phyloP scores from a whole-genome alignment of 345 rosid species.

The Eucalyptus cloeziana region DNA sequence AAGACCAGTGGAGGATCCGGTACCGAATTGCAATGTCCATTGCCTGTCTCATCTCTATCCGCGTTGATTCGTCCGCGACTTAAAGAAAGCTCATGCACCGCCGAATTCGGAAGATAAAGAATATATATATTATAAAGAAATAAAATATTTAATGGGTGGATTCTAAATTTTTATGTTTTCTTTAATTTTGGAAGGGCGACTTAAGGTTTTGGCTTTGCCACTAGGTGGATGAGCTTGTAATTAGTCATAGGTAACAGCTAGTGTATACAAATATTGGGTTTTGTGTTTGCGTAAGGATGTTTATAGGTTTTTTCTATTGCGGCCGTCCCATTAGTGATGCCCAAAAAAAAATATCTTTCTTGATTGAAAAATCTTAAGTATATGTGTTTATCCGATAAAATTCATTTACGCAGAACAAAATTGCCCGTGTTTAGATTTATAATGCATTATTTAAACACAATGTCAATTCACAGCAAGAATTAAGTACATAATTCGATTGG shows the following conservation, averaged over 20 bases:
- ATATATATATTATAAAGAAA: not conserved
- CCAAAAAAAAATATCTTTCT: not conserved
- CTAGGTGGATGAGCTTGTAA: not conserved
- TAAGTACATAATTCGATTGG: not conserved
- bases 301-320: not conserved
- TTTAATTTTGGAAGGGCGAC: not conserved
- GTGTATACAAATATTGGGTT: not conserved
- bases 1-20: not conserved
- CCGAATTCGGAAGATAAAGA: not conserved
- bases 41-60: not conserved
- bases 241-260: not conserved
- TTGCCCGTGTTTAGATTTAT: not conserved
- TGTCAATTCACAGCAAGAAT: not conserved
- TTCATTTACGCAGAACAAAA: too few species aligned
- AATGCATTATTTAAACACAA: not conserved
- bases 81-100: not conserved
- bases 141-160: not conserved
- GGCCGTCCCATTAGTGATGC: not conserved
- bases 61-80: not conserved
- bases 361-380: not conserved
- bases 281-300: not conserved
- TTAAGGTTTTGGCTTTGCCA: not conserved
- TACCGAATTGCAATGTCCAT: not conserved
- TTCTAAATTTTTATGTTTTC: not conserved
- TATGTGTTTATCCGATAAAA: rapidly evolving